phyloP scores from a whole-genome alignment of 2,329 filamentous ascomycete genomes.

The Fusarium fracticaudum region DNA sequence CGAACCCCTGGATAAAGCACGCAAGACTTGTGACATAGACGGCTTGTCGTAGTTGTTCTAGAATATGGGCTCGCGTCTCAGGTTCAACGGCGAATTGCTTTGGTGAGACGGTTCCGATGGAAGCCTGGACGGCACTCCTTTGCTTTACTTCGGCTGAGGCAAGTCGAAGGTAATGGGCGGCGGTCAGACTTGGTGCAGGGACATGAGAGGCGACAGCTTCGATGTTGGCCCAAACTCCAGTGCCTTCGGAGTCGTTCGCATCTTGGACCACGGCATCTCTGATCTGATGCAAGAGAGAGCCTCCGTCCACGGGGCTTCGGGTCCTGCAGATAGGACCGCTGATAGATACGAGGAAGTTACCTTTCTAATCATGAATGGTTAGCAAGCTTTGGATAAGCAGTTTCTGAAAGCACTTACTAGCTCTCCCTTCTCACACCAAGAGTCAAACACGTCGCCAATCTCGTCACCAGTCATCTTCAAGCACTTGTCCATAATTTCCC shows the following conservation, averaged over 20 bases:
- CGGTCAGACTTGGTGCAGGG: constrained; percentile 70
- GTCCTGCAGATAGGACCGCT: constrained; percentile 68
- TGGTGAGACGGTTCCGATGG: constrained; percentile 4
- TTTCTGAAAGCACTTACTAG: constrained; percentile 43
- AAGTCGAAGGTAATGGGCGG: constrained; percentile 70
- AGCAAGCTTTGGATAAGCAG: not conserved
- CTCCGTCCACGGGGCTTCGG: constrained; percentile 50
- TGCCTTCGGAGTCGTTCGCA: constrained; percentile 72
- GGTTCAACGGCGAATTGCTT: not conserved
- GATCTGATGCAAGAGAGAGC: constrained; percentile 67
- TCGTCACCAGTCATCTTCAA: constrained; percentile 68
- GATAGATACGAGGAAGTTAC: constrained; percentile 72
- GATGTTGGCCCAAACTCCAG: constrained; percentile 71
- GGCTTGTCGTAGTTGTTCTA: constrained; percentile 68
- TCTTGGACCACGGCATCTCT: constrained; percentile 79
- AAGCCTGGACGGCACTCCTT: constrained; percentile 57
- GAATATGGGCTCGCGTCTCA: constrained; percentile 41
- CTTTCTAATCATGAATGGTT: constrained; percentile 22
- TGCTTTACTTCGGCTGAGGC: constrained; percentile 70
- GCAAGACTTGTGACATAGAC: constrained; percentile 70
- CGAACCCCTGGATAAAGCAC: constrained; percentile 72
- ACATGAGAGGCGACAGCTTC: constrained; percentile 71
- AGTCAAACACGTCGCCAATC: constrained; percentile 66
- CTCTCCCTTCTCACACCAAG: constrained; percentile 69
- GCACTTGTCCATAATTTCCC: constrained; percentile 68